These are phyloP conservation scores for Carex pumila DNA, from an alignment of 176 grass and related monocot genomes.

Conservation along the genomic window DNA sequence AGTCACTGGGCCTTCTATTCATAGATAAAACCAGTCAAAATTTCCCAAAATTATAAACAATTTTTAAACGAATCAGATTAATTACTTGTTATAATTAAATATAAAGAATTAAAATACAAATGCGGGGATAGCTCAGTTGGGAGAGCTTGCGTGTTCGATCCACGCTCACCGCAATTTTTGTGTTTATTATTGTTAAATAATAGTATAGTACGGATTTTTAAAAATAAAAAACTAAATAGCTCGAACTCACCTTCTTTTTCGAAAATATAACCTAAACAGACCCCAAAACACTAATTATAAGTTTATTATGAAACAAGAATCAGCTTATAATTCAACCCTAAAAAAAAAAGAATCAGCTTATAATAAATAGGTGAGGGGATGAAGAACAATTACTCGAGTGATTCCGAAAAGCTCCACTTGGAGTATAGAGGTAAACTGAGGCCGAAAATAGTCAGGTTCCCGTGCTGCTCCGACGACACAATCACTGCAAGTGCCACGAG, in stretches of 20 bases:
- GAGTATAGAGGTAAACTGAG: slow-evolving; percentile 61
- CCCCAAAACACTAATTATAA: background rate
- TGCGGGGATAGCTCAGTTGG: slow-evolving; percentile 97
- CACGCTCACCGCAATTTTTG: slow-evolving; percentile 46
- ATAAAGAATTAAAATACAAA: too few species aligned
- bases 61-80: too few species aligned
- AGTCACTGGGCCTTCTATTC: too few species aligned
- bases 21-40: too few species aligned
- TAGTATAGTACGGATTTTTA: too few species aligned
- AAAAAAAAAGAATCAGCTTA: background rate
- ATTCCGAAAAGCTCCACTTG: slow-evolving; percentile 84
- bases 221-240: too few species aligned
- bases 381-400: slow-evolving; percentile 39
- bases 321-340: too few species aligned
- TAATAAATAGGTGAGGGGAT: background rate
- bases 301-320: background rate
- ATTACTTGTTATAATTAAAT: too few species aligned
- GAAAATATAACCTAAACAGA: background rate
- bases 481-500: slow-evolving; percentile 48
- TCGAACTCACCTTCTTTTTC: too few species aligned
- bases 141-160: slow-evolving; percentile 95
- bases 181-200: too few species aligned
- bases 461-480: slow-evolving; percentile 60
- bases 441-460: slow-evolving; percentile 52
- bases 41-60: too few species aligned